Evolutionary conservation across 2,329 filamentous ascomycete genomes (phyloP), one percentile per base, ranked within the genome.

Genomic region (Chaetothyriales sp.): DNA sequence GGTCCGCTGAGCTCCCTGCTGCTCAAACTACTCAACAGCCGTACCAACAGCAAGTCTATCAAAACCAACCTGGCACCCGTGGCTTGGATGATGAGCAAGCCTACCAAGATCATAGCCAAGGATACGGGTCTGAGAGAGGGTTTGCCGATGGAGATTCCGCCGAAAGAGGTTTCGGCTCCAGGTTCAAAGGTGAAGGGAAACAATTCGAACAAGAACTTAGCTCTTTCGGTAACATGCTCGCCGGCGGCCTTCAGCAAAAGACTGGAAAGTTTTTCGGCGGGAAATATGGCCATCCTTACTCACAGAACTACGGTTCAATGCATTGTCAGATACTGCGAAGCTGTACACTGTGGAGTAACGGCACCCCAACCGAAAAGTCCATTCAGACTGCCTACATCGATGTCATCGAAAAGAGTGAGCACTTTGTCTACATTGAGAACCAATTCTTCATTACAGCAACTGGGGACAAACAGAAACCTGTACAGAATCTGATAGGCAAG

Each of bases 371-470:
- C 4, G 82, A 85, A 62, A 88, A 92, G 65, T 94, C 88, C 0
- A 90, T 95, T 56, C 80, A 83, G 55, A 89, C 90, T 64, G 89
- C 89, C 1, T 94, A 94, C 63, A 80, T 85, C 33, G 75, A 84
- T 44, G 76, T 81, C 25, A 89, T 89, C 60, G 72, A 70, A 40
- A 80, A 81, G 47, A 82, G 82, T 18, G 71, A 81, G 62, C 81
- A 88, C 64, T 89, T 84, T 62, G 69, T 89, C 53, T 89, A 89
- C 66, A 88, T 89, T 37, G 85, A 89, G 65, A 89, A 89, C 62
- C 82, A 87, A 73, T 92, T 92, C 71, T 92, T 92, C 73, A 92
- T 92, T 67, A 92, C 86, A 0, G 85, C 86, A 2, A 89, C 85
- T 1, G 75, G 73, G 47, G 75, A 85, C 50, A 70, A 80, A 52